A percentile compares a stretch with the other conserved stretches of the same genome.
These are phyloP conservation scores for Stachybotrys elegans DNA, from an alignment of 2,329 filamentous ascomycete genomes.

Conservation along the genomic window DNA sequence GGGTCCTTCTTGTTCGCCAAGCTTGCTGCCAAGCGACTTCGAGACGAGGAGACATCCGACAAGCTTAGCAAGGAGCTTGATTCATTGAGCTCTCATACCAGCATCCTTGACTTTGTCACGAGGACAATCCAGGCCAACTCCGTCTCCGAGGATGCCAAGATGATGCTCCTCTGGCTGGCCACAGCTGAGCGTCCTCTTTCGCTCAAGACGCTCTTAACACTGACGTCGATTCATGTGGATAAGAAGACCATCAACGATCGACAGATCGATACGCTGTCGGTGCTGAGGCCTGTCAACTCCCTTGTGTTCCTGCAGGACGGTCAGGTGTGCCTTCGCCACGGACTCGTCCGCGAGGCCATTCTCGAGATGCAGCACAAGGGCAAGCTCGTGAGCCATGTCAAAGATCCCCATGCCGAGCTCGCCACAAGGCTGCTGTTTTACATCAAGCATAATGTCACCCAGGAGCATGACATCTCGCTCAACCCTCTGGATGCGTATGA, in stretches of 20 bases:
- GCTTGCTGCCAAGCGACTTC: conserved; percentile 23
- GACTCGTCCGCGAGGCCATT: conserved; percentile 23
- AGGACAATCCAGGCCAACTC: conserved; percentile 17
- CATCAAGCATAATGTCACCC: conserved; percentile 20
- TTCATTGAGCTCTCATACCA: conserved; percentile 15
- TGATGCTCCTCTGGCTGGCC: conserved; percentile 30
- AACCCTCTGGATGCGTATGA: conserved; percentile 19
- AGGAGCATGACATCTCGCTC: conserved; percentile 25
- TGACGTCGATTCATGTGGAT: conserved; percentile 23
- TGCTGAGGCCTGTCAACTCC: conserved; percentile 22
- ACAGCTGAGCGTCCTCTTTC: conserved; percentile 28
- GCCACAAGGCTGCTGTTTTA: conserved; percentile 26
- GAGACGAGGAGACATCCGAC: conserved; percentile 19
- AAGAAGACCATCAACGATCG: conserved; percentile 21
- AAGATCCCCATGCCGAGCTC: conserved; percentile 27
- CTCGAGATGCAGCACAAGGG: conserved; percentile 24
- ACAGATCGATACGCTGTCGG: conserved; percentile 16
- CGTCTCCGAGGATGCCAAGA: conserved; percentile 23
- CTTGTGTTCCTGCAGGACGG: conserved; percentile 28
- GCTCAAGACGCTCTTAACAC: conserved; percentile 22
- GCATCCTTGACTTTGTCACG: conserved; percentile 24
- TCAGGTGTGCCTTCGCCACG: conserved; percentile 28
- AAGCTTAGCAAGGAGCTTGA: conserved; percentile 22
- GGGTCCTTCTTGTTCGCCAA: conserved; percentile 35
- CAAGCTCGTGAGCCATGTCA: conserved; percentile 22